These are phyloP conservation scores for Wallacemonas sp. DNA, from an alignment of 208 protist genomes.

Conservation along the genomic window DNA sequence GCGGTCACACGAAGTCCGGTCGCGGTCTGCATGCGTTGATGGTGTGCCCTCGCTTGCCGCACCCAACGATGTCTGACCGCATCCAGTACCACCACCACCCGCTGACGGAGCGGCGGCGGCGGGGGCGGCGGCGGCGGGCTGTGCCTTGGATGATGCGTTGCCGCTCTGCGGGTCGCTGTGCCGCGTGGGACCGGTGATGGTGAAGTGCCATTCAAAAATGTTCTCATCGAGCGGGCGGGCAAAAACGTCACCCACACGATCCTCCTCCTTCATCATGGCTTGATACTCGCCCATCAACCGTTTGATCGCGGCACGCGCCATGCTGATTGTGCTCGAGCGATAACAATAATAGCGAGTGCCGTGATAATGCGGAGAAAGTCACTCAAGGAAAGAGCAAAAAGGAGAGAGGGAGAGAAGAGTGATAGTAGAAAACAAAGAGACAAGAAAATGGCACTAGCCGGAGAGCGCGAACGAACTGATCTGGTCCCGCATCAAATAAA, in stretches of 20 bases:
- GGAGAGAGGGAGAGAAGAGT: neutral
- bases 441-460: too few relatives aligned
- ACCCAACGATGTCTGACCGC: too few relatives aligned
- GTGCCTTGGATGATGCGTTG: neutral
- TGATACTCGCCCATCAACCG: slow-evolving; percentile 70
- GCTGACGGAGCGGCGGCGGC: neutral
- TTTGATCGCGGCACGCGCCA: slow-evolving; percentile 53
- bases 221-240: slow-evolving; percentile 87
- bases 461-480: too few relatives aligned
- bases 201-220: slow-evolving; percentile 99
- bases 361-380: too few relatives aligned
- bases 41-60: too few relatives aligned
- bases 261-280: slow-evolving; percentile 31
- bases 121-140: slow-evolving; percentile 5
- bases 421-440: too few relatives aligned
- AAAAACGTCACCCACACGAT: slow-evolving; percentile 68
- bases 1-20: too few relatives aligned
- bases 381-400: neutral
- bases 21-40: too few relatives aligned
- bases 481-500: too few relatives aligned
- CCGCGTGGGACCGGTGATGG: slow-evolving; percentile 86
- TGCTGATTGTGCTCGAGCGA: slow-evolving; percentile 4
- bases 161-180: neutral
- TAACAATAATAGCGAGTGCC: neutral
- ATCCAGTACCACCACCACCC: too few relatives aligned